Evolutionary conservation across 495 filamentous ascomycete genomes (phyloP).

Genomic region (Penicillium tannophilum): DNA sequence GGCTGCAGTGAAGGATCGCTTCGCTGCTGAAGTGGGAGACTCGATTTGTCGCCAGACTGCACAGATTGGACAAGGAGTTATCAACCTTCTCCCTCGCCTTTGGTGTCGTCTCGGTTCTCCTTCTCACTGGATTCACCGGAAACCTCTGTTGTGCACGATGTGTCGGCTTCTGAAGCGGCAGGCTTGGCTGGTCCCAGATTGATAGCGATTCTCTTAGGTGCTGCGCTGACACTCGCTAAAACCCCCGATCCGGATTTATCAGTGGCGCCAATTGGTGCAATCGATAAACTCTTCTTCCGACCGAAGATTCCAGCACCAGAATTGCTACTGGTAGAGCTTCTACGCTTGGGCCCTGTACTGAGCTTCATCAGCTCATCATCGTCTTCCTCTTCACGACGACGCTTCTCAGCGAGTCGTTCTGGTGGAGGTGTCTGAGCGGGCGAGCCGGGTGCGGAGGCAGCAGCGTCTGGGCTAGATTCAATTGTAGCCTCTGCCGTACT

Average conservation of each 20-base stretch:
- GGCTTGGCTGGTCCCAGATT: slow-evolving; percentile 40
- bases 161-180: slow-evolving; percentile 15
- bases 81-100: slow-evolving; percentile 32
- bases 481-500: slow-evolving; percentile 17
- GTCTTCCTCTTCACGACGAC: slow-evolving; percentile 87
- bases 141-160: slow-evolving; percentile 15
- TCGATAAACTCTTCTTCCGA: slow-evolving; percentile 45
- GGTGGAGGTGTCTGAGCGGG: slow-evolving; percentile 48
- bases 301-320: slow-evolving; percentile 38
- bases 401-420: slow-evolving; percentile 86
- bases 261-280: slow-evolving; percentile 29
- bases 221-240: slow-evolving; percentile 30
- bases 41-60: slow-evolving; percentile 12
- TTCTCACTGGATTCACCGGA: slow-evolving; percentile 36
- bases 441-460: slow-evolving; percentile 32
- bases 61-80: slow-evolving; percentile 10
- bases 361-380: slow-evolving; percentile 79
- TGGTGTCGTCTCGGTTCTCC: slow-evolving; percentile 38
- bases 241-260: slow-evolving; percentile 34
- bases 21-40: slow-evolving; percentile 18
- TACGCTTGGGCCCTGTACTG: slow-evolving; percentile 63
- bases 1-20: slow-evolving; percentile 13
- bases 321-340: slow-evolving; percentile 52
- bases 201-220: slow-evolving; percentile 55
- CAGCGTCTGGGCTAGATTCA: slow-evolving; percentile 27